phyloP scores from a whole-genome alignment of 768 basidiomycete genomes.

The Russula sp. region DNA sequence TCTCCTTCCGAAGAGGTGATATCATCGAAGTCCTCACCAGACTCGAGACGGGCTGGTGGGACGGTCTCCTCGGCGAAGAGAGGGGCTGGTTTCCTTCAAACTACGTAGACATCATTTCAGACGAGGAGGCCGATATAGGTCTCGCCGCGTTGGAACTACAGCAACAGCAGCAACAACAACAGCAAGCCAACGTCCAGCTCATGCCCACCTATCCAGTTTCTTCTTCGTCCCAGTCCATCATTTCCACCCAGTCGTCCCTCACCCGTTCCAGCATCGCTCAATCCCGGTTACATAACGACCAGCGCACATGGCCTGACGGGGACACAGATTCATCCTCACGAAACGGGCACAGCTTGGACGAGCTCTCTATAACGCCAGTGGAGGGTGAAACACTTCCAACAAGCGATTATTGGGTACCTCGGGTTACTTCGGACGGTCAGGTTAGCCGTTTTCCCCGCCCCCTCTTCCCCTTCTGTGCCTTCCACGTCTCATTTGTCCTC shows the following conservation, averaged over 20 bases:
- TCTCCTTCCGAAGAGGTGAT: slow-evolving; percentile 83
- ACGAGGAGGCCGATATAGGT: slow-evolving; percentile 73
- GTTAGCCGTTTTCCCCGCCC: slow-evolving; percentile 50
- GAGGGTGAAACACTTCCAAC: slow-evolving; percentile 44
- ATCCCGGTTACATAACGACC: slow-evolving; percentile 42
- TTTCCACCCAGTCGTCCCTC: slow-evolving; percentile 44
- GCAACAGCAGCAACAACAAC: slow-evolving; percentile 25
- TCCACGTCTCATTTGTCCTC: not conserved
- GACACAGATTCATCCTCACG: slow-evolving; percentile 38
- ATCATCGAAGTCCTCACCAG: slow-evolving; percentile 92
- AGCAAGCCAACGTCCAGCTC: slow-evolving; percentile 8
- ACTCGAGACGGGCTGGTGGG: slow-evolving; percentile 97
- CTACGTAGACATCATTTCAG: slow-evolving; percentile 77
- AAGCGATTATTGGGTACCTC: slow-evolving; percentile 90
- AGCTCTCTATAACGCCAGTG: slow-evolving; percentile 34
- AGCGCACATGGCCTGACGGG: slow-evolving; percentile 55
- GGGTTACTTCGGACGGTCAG: slow-evolving; percentile 78
- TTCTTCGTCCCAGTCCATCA: slow-evolving; percentile 27
- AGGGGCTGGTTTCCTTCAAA: slow-evolving; percentile 98
- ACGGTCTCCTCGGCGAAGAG: slow-evolving; percentile 84
- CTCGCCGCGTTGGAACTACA: slow-evolving; percentile 49
- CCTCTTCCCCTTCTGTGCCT: slow-evolving; percentile 11
- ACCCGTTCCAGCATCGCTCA: slow-evolving; percentile 32
- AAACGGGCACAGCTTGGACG: slow-evolving; percentile 39
- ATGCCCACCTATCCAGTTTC: slow-evolving; percentile 22